Conservation (phyloP, 2,329 filamentous ascomycete genomes). For the Orbilia ellipsospora region DNA sequence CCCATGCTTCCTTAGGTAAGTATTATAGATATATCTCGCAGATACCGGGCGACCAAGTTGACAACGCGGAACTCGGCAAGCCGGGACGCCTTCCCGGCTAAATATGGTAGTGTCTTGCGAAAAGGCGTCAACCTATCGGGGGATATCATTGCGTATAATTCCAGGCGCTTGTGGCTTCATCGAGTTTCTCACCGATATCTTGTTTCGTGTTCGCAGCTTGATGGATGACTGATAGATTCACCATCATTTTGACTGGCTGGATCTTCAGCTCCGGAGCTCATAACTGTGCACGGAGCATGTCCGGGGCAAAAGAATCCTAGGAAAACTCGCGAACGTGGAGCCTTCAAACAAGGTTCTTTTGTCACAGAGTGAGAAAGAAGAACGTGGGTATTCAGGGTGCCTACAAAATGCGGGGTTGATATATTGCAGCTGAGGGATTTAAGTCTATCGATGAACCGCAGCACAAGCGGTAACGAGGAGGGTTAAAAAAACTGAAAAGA, state of each 20-base stretch:
- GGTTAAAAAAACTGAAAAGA: constrained; percentile 2
- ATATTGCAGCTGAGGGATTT: constrained; percentile 55
- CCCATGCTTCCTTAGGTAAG: constrained; percentile 43
- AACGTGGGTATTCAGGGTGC: constrained; percentile 20
- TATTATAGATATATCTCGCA: constrained; percentile 52
- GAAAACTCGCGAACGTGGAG: constrained; percentile 35
- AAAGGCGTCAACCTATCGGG: constrained; percentile 25
- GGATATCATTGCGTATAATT: constrained; percentile 16
- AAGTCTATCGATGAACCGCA: constrained; percentile 26
- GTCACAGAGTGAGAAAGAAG: constrained; percentile 17
- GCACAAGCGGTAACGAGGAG: constrained; percentile 6
- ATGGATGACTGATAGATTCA: constrained; percentile 9
- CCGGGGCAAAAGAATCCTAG: constrained; percentile 32
- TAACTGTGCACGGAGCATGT: constrained; percentile 40
- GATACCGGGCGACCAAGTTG: constrained; percentile 23
- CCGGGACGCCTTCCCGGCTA: constrained; percentile 55
- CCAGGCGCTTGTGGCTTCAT: constrained; percentile 33
- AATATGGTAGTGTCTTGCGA: constrained; percentile 30
- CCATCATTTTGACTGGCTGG: constrained; percentile 22
- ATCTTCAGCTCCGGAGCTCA: constrained; percentile 51
- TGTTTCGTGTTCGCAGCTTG: constrained; percentile 26
- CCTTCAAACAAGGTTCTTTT: constrained; percentile 33
- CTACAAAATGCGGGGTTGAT: constrained; percentile 53
- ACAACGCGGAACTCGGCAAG: constrained; percentile 54
- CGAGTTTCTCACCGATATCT: constrained; percentile 3